Percentiles rank a stretch among this genome's conserved stretches.
phyloP scores from a whole-genome alignment of 805 yeast genomes.

The Dipodascopsis uninucleata region DNA sequence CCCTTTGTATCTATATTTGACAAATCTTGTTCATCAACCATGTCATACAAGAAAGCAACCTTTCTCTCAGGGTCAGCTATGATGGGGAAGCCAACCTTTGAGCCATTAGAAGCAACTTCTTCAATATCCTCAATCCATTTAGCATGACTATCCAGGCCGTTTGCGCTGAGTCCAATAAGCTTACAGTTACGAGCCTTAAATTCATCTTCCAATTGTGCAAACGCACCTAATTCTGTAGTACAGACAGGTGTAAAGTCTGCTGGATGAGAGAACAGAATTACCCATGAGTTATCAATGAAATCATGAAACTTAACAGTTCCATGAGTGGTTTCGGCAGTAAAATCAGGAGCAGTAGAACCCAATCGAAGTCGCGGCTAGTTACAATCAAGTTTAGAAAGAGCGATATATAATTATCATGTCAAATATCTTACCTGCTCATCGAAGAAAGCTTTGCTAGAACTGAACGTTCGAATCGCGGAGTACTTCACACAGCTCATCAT shows the following conservation, averaged over 20 bases:
- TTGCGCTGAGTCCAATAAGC: constrained; percentile 86
- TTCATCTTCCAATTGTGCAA: constrained; percentile 83
- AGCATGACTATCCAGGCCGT: constrained; percentile 72
- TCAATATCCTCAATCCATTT: constrained; percentile 90
- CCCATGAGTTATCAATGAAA: constrained; percentile 82
- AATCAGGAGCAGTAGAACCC: constrained; percentile 85
- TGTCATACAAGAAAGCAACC: constrained; percentile 78
- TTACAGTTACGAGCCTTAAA: constrained; percentile 80
- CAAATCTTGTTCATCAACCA: constrained; percentile 84
- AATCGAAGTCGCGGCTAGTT: constrained; percentile 55
- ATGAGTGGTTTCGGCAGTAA: constrained; percentile 73
- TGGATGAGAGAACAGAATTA: constrained; percentile 86
- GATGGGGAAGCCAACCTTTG: constrained; percentile 80
- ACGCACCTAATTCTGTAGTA: constrained; percentile 94
- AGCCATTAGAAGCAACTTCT: constrained; percentile 65
- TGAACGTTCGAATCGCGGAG: constrained; percentile 14
- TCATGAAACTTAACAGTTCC: constrained; percentile 87
- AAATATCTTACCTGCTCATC: constrained; percentile 12
- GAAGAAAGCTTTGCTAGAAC: constrained; percentile 6
- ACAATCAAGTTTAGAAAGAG: neutral
- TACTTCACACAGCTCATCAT: no score
- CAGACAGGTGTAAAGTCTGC: constrained; percentile 97
- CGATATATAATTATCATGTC: neutral
- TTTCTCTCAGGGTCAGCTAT: constrained; percentile 83
- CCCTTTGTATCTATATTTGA: constrained; percentile 58